Evolutionary conservation across 2,329 filamentous ascomycete species (phyloP), one percentile per base, ranked within the genome.

Genomic region (Diaporthe amygdali): DNA sequence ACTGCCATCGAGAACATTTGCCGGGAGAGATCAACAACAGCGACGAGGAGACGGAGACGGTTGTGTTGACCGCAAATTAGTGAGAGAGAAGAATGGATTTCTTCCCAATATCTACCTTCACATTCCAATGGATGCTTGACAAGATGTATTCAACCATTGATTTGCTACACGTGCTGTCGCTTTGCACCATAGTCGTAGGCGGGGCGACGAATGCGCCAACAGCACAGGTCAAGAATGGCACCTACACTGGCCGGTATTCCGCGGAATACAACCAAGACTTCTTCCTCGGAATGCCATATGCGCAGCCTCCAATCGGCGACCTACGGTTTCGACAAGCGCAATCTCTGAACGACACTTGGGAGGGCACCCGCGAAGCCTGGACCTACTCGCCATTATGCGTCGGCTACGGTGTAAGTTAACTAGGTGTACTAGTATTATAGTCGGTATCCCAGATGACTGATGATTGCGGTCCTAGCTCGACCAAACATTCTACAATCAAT

Each of bases 251-350:
- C 10, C 44, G 79, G 20, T 72, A 79, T 70, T 77, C 78, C 27
- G 67, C 78, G 1, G 61, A 68, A 2, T 82, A 80, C 66, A 74
- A 83, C 27, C 86, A 88, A 64, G 87, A 89, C 67, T 79, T 85
- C 63, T 89, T 88, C 75, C 79, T 88, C 1, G 86, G 85, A 10
- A 84, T 91, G 3, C 89, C 88, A 0, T 91, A 87, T 76, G 88
- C 89, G 1, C 85, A 87, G 74, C 56, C 73, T 37, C 72, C 72
- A 59, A 69, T 76, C 22, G 54, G 73, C 39, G 76, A 83, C 71
- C 80, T 88, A 49, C 84, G 89, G 1, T 74, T 75, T 66, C 68
- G 67, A 5, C 66, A 64, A 25, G 66, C 76, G 12, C 56, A 73
- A 68, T 61, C 70, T 1, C 67, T 76, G 32, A 85, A 89, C 72